Percentiles rank a stretch among this genome's conserved stretches.
These are phyloP conservation scores for Boletus rubropictus DNA, from an alignment of 768 basidiomycete species.

Conservation along the genomic window DNA sequence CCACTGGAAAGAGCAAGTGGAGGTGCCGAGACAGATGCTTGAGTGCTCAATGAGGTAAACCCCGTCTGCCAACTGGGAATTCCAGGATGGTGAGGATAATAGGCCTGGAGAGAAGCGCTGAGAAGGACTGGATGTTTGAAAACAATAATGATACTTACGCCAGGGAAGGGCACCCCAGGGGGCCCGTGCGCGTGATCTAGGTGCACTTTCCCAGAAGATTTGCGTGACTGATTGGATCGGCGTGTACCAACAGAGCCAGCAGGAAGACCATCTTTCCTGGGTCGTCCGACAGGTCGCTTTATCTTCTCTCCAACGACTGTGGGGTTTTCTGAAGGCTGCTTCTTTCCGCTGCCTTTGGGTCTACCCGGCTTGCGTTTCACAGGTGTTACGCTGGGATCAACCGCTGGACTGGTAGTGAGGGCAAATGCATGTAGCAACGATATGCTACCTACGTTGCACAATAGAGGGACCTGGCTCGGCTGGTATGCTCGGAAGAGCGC, in stretches of 20 bases:
- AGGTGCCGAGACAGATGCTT: conserved; percentile 28
- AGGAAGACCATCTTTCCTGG: conserved; percentile 76
- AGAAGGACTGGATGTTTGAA: neutral
- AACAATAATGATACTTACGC: conserved; percentile 14
- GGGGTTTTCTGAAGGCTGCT: conserved; percentile 40
- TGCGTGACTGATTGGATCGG: conserved; percentile 38
- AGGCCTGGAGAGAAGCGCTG: conserved; percentile 20
- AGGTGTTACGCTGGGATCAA: conserved; percentile 30
- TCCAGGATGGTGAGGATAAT: conserved; percentile 30
- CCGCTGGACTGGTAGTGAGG: conserved; percentile 14
- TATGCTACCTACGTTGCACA: conserved; percentile 18
- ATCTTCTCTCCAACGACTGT: conserved; percentile 44
- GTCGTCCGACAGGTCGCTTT: conserved; percentile 76
- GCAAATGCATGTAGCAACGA: neutral
- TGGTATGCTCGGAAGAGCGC: conserved; percentile 22
- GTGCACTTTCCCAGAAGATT: conserved; percentile 30
- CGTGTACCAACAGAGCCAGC: conserved; percentile 59
- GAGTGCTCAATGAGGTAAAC: conserved; percentile 24
- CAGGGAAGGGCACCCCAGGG: conserved; percentile 29
- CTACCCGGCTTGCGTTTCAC: conserved; percentile 68
- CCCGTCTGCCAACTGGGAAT: conserved; percentile 28
- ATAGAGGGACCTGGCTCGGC: conserved; percentile 25
- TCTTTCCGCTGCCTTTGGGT: conserved; percentile 78
- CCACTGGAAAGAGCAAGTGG: conserved; percentile 32
- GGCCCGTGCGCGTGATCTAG: conserved; percentile 19